Base-by-base conservation (phyloP, 1,139 yeast genomes). In the Pichia sp. region DNA sequence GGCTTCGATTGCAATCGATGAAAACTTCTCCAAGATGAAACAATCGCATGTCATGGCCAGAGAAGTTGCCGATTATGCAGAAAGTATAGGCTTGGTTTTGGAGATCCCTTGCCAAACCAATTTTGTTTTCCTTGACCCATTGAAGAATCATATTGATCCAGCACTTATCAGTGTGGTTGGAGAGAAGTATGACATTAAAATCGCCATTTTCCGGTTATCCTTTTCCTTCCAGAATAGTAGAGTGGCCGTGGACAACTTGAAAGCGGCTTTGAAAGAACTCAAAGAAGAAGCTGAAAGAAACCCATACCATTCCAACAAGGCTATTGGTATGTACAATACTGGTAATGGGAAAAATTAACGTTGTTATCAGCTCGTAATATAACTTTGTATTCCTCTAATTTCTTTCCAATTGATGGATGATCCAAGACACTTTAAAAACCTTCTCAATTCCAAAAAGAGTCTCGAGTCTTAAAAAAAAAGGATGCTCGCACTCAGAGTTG, bases 101-200 rank as follows among this genome's bases (percentile, higher is more conserved):
- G 85, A 81, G 64, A 76, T 82, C 26, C 97, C 97, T 1, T 90
- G 85, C 3, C 85, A 92, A 62, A 90, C 97, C 6, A 90, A 86
- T 69, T 89, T 92, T 70, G 90, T 90, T 40, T 90, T 90, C 67
- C 68, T 90, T 55, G 95, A 90, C 68, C 70, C 82, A 52, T 75
- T 74, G 61, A 74, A 75, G 45, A 81, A 82, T 63, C 77, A 76
- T 49, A 79, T 90, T 71, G 80, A 85, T 67, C 81, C 84, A 16
- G 77, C 72, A 32, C 73, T 76, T 47, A 72, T 89, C 57, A 74
- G 74, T 38, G 75, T 75, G 59, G 38, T 55, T 7, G 77, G 81
- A 62, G 68, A 72, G 54, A 81, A 85, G 64, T 74, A 83, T 63
- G 80, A 82, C 48, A 75, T 92, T 60, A 85, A 81, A 62, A 71